Evolutionary conservation across 2,329 filamentous ascomycete species (phyloP).

Genomic region (Phyllosticta paracitricarpa): DNA sequence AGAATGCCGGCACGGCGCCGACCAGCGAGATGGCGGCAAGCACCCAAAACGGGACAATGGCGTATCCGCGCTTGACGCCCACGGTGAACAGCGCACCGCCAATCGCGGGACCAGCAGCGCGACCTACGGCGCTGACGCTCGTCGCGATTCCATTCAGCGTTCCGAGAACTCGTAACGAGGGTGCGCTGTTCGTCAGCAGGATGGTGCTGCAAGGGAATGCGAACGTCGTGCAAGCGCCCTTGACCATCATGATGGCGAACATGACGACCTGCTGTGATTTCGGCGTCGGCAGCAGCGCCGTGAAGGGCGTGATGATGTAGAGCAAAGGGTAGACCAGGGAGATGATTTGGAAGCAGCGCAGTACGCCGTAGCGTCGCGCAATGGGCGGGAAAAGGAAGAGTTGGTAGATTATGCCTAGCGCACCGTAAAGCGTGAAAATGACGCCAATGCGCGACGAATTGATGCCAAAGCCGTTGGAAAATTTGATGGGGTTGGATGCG

Average conservation of each 20-base stretch:
- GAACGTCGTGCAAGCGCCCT: constrained; percentile 68
- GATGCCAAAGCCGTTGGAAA: constrained; percentile 70
- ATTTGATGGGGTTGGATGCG: constrained; percentile 60
- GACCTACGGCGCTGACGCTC: constrained; percentile 67
- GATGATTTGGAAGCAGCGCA: constrained; percentile 62
- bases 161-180: constrained; percentile 65
- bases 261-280: constrained; percentile 49
- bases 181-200: constrained; percentile 77
- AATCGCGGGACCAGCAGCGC: constrained; percentile 67
- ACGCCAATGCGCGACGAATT: constrained; percentile 67
- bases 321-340: constrained; percentile 60
- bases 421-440: constrained; percentile 74
- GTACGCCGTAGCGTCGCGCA: constrained; percentile 61
- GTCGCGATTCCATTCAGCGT: constrained; percentile 89
- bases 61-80: constrained; percentile 65
- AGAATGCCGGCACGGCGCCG: constrained; percentile 62
- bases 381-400: constrained; percentile 75
- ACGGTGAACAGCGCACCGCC: constrained; percentile 64
- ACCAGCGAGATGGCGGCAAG: constrained; percentile 54
- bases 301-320: constrained; percentile 76
- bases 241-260: constrained; percentile 58
- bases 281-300: constrained; percentile 48
- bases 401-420: constrained; percentile 71
- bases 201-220: constrained; percentile 87
- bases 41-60: constrained; percentile 73